phyloP scores from a whole-genome alignment of 2,329 filamentous ascomycete species.

The Microcera coccophila region DNA sequence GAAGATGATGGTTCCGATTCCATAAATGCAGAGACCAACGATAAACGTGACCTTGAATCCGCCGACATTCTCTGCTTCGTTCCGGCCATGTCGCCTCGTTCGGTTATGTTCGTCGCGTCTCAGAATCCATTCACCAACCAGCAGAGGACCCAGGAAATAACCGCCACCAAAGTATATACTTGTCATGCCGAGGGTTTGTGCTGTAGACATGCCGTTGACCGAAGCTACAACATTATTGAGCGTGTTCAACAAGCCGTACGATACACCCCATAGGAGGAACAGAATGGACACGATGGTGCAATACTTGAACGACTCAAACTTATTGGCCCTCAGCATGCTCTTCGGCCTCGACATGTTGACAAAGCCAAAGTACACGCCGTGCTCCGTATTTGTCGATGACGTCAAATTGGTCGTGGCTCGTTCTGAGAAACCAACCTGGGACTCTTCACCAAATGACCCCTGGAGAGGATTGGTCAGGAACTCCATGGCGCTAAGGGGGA shows the following conservation, averaged over 20 bases:
- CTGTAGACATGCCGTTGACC: conserved; percentile 57
- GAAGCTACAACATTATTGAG: conserved; percentile 68
- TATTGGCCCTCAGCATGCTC: conserved; percentile 64
- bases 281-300: conserved; percentile 72
- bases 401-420: conserved; percentile 34
- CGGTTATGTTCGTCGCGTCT: conserved; percentile 61
- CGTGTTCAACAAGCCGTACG: conserved; percentile 80
- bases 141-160: conserved; percentile 66
- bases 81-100: conserved; percentile 37
- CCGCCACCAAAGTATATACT: conserved; percentile 67
- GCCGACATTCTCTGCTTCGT: conserved; percentile 44
- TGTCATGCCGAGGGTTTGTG: conserved; percentile 64
- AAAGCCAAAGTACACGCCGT: conserved; percentile 68
- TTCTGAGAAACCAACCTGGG: conserved; percentile 7
- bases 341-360: conserved; percentile 67
- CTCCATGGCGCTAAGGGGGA: conserved; percentile 38
- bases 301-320: conserved; percentile 64
- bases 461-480: conserved; percentile 45
- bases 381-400: conserved; percentile 35
- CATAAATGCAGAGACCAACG: conserved; percentile 69
- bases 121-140: conserved; percentile 67
- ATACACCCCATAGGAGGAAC: conserved; percentile 87
- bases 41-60: conserved; percentile 82
- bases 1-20: conserved; percentile 75
- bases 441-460: conserved; percentile 5